phyloP scores from a whole-genome alignment of 331 rosid genomes.

The Rhamnella rubrinervis region DNA sequence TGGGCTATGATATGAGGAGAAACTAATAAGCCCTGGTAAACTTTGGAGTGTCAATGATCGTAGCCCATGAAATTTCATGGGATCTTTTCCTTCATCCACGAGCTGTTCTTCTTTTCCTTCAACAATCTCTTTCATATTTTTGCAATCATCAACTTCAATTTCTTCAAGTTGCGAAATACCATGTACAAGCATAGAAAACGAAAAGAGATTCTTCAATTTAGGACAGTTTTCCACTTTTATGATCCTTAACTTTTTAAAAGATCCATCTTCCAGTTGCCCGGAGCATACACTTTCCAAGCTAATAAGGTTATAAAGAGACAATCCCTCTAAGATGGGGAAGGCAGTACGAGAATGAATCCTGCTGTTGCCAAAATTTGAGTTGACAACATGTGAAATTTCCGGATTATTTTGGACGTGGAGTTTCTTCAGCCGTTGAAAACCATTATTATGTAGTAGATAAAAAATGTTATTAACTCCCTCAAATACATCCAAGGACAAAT shows the following conservation, averaged over 20 bases:
- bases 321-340: neutral
- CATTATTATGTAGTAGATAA: neutral
- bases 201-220: neutral
- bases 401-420: neutral
- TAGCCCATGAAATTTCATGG: neutral
- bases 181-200: neutral
- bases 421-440: neutral
- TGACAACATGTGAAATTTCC: neutral
- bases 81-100: neutral
- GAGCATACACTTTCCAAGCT: neutral
- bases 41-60: neutral
- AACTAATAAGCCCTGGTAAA: neutral
- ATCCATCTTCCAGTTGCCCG: neutral
- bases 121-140: neutral
- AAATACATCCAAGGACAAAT: neutral
- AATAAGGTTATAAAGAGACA: neutral
- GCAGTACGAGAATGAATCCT: neutral
- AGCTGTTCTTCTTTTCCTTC: neutral
- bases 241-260: neutral
- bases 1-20: neutral
- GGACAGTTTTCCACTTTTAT: neutral
- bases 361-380: neutral
- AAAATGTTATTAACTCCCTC: neutral
- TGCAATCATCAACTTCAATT: neutral
- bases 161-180: neutral